These are phyloP conservation scores for Phytophthora sp. DNA, from an alignment of 352 stramenopile species.

Conservation along the genomic window DNA sequence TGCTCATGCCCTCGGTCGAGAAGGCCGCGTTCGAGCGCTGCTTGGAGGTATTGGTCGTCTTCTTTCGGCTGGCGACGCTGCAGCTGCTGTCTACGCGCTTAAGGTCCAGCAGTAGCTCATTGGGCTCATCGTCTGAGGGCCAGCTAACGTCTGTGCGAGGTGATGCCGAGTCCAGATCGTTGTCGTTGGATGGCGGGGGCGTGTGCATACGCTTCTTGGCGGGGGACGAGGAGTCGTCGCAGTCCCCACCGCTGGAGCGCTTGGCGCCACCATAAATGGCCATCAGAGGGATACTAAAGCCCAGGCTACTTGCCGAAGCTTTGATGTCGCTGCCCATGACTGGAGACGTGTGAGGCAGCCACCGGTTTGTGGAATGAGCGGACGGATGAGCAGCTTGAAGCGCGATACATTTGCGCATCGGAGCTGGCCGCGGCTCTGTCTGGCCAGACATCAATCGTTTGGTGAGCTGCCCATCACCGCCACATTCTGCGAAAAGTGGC, in stretches of 20 bases:
- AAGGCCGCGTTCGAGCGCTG: constrained; percentile 21
- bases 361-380: constrained; percentile 29
- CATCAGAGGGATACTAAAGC: constrained; percentile 40
- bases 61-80: background rate
- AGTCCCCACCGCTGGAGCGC: constrained; percentile 1
- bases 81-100: constrained; percentile 16
- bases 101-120: constrained; percentile 29
- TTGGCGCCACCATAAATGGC: constrained; percentile 23
- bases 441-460: constrained; percentile 15
- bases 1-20: constrained; percentile 38
- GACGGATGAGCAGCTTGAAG: constrained; percentile 14
- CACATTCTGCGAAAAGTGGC: background rate
- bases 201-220: constrained; percentile 57
- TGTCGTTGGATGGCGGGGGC: constrained; percentile 21
- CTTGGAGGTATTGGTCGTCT: constrained; percentile 15
- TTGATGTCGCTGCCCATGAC: constrained; percentile 10
- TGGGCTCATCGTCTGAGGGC: constrained; percentile 50
- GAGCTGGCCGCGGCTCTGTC: constrained; percentile 8
- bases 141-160: constrained; percentile 47
- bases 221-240: constrained; percentile 21
- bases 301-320: constrained; percentile 15
- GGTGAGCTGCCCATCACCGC: constrained; percentile 21
- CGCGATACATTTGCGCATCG: constrained; percentile 8
- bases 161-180: constrained; percentile 40
- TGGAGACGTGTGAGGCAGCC: background rate